A percentile compares a stretch with the other conserved stretches of the same genome.
Conservation (phyloP, 2,329 filamentous ascomycete genomes). For the Colletotrichum chlorophyti region DNA sequence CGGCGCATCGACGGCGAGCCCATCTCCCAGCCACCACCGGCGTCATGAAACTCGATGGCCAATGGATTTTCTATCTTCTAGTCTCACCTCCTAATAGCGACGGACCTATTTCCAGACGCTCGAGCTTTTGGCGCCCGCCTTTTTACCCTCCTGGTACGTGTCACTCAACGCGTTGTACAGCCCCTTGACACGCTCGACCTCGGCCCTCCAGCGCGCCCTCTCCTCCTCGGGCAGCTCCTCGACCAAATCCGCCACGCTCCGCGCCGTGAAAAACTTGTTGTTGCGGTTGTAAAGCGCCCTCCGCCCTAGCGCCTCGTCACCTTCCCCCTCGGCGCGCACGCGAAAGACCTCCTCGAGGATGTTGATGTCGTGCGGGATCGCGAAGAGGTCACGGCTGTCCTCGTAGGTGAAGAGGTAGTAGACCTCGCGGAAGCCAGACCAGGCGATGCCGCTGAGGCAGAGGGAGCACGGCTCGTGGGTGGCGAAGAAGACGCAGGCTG, state of each 20-base stretch:
- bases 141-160: slow-evolving; percentile 57
- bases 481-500: slow-evolving; percentile 63
- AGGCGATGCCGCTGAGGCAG: slow-evolving; percentile 63
- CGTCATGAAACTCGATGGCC: not conserved
- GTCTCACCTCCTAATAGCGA: not conserved
- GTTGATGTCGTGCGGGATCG: slow-evolving; percentile 63
- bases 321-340: slow-evolving; percentile 48
- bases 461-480: slow-evolving; percentile 67
- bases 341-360: slow-evolving; percentile 63
- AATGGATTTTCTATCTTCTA: not conserved
- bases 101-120: slow-evolving; percentile 54
- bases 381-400: slow-evolving; percentile 62
- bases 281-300: slow-evolving; percentile 59
- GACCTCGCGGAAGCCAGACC: slow-evolving; percentile 62
- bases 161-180: slow-evolving; percentile 54
- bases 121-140: slow-evolving; percentile 47
- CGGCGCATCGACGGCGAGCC: slow-evolving; percentile 10
- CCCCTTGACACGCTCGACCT: slow-evolving; percentile 56
- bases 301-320: slow-evolving; percentile 41
- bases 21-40: slow-evolving; percentile 2
- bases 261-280: slow-evolving; percentile 61
- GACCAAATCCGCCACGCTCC: slow-evolving; percentile 49
- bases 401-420: slow-evolving; percentile 67
- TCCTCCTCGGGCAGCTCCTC: slow-evolving; percentile 44
- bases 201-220: slow-evolving; percentile 39